Evolutionary conservation across 2,329 filamentous ascomycete genomes (phyloP), one percentile per base, ranked within the genome.

Genomic region (Graphilbum fragrans): DNA sequence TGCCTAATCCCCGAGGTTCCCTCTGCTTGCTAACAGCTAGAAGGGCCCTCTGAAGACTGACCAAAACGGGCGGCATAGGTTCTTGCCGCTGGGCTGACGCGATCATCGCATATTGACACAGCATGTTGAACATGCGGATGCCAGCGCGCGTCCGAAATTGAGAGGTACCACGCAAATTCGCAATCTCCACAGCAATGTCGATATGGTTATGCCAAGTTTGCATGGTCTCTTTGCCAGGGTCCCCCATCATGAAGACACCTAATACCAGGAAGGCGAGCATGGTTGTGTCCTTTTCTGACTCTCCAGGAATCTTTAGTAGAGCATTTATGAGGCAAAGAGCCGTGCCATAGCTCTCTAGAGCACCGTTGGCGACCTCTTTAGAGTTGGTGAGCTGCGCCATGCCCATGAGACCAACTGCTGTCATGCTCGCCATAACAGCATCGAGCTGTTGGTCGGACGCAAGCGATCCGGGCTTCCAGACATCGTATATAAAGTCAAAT

Each of bases 221-320:
- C 48, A 72, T 58, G 0, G 68, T 72, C 40, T 63, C 60, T 8
- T 60, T 55, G 7, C 59, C 63, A 18, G 57, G 60, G 16, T 69
- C 69, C 11, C 67, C 65, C 45, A 74, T 60, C 49, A 68, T 69
- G 47, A 69, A 76, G 5, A 71, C 66, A 35, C 69, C 65, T 6
- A 76, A 59, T 36, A 76, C 66, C 37, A 75, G 59, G 16, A 75
- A 65, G 1, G 60, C 64, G 25, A 68, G 64, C 62, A 76, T 66
- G 1, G 72, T 75, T 34, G 61, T 67, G 47, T 67, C 67, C 49
- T 65, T 68, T 50, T 62, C 52, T 10, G 58, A 62, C 42, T 67
- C 60, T 14, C 45, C 49, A 1, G 69, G 63, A 40, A 67, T 55
- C 36, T 58, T 55, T n/a, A 76, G 58, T 2, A 70, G 69, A 17